Evolutionary conservation across 768 basidiomycete genomes (phyloP).

Genomic region (Pholiota conissans): DNA sequence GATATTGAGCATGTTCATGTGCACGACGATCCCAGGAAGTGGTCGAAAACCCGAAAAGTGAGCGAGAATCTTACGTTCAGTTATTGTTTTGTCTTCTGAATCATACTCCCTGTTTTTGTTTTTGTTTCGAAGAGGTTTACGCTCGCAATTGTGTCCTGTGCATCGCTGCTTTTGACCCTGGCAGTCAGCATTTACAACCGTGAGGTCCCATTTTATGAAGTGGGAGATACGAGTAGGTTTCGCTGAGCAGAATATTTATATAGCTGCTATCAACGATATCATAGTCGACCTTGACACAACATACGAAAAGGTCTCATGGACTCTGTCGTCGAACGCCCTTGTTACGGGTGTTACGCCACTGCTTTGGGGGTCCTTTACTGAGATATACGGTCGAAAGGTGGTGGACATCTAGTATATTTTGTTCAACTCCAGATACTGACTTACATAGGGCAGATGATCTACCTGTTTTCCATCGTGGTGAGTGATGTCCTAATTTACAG

Average conservation of each 20-base stretch:
- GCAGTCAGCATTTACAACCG: slow-evolving; percentile 13
- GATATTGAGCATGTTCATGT: slow-evolving; percentile 6
- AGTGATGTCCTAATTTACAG: neutral
- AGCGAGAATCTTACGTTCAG: neutral
- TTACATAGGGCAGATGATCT: neutral
- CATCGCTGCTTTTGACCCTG: slow-evolving; percentile 8
- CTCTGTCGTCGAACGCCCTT: slow-evolving; percentile 7
- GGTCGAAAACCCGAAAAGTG: slow-evolving; percentile 5
- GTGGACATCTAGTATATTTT: neutral
- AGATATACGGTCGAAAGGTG: slow-evolving; percentile 9
- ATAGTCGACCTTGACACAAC: slow-evolving; percentile 7
- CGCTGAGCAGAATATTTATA: neutral
- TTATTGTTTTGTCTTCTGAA: neutral
- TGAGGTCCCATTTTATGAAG: no score
- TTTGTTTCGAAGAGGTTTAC: slow-evolving; percentile 5
- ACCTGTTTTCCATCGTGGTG: slow-evolving; percentile 2
- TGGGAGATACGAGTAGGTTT: no score
- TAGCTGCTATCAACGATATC: slow-evolving; percentile 11
- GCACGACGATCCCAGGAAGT: slow-evolving; percentile 6
- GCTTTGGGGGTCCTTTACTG: slow-evolving; percentile 6
- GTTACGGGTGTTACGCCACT: slow-evolving; percentile 4
- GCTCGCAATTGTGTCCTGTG: slow-evolving; percentile 9
- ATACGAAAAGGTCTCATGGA: slow-evolving; percentile 11
- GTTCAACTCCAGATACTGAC: no score
- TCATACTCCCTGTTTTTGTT: neutral